Evolutionary conservation across 257 asterid genomes (phyloP), one percentile per base, ranked within the genome.

Genomic region (Mentha longifolia): DNA sequence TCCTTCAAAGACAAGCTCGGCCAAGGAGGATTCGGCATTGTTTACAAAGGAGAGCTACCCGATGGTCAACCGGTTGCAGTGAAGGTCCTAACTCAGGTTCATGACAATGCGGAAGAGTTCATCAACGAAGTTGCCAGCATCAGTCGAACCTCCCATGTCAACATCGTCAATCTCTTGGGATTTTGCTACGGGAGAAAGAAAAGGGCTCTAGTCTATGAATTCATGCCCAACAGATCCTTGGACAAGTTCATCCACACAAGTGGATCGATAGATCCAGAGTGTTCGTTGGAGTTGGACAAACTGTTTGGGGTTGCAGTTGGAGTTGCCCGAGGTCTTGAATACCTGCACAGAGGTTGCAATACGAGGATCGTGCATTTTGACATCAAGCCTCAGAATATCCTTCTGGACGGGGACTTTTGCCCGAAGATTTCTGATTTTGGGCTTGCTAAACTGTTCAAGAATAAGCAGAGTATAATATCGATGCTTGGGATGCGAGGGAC

Each of bases 361-460:
- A 81, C 89, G 17, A 78, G 90, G 68, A 86, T 86, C 20, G 77
- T 88, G 45, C 92, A 86, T 62, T 85, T 86, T 22, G 89, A 88
- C 74, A 88, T 86, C 59, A 88, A 88, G 72, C 95, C 90, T 74
- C 92, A 86, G 0, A 88, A 84, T 68, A 88, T 88, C 55, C 89
- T 88, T 8, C 42, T 85, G 79, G 96, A 87, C 65, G 45, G 77
- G 37, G 89, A 87, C 0, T 82, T 85, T 42, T 77, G 87, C 46
- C 96, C 93, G 0, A 89, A 87, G 43, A 89, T 87, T 13, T 81
- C 91, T n/a, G 91, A 89, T 77, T 86, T 89, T 31, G 93, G 93
- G 39, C 85, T 89, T n/a, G 90, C 93, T 12, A 89, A 73, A 67
- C 16, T 87, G 60, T 75, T 83, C 76, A 14, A 82, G 88, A 35